Evolutionary conservation across 2,329 filamentous ascomycete species (phyloP).

Genomic region (Esteya vermicola): DNA sequence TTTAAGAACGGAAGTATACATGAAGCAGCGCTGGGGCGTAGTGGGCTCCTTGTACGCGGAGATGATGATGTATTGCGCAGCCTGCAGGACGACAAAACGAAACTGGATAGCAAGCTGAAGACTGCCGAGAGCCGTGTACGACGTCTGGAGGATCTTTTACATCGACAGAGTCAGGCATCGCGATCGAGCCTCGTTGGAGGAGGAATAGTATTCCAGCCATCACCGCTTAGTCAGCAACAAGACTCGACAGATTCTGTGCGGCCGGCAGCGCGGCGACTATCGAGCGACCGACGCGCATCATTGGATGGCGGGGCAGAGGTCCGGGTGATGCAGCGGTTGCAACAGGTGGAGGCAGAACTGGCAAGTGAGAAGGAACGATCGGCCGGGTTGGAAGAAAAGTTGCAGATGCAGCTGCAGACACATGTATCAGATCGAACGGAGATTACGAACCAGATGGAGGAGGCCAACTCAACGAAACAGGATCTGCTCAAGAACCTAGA

Average conservation of each 20-base stretch:
- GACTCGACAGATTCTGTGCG: conserved; percentile 35
- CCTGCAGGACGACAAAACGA: conserved; percentile 71
- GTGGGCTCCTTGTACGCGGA: conserved; percentile 71
- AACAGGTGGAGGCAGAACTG: conserved; percentile 58
- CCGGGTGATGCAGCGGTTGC: conserved; percentile 29
- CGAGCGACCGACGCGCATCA: conserved; percentile 30
- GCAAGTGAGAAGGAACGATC: conserved; percentile 21
- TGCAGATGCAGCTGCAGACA: conserved; percentile 29
- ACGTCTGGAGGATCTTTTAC: conserved; percentile 80
- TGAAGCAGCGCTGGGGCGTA: conserved; percentile 76
- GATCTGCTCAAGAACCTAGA: conserved; percentile 94
- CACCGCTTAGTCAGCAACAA: conserved; percentile 30
- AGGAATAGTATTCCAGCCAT: conserved; percentile 31
- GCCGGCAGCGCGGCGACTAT: conserved; percentile 18
- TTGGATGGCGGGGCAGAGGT: conserved; percentile 29
- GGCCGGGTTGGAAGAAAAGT: conserved; percentile 49
- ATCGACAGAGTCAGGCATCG: conserved; percentile 57
- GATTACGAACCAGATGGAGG: conserved; percentile 58
- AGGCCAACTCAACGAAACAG: conserved; percentile 82
- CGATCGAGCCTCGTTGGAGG: conserved; percentile 35
- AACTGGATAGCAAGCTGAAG: conserved; percentile 58
- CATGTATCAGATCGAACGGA: conserved; percentile 38
- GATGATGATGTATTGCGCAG: conserved; percentile 67
- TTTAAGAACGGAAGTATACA: conserved; percentile 96
- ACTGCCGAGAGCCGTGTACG: conserved; percentile 83